Conservation (phyloP, 352 stramenopile genomes). For the Phytophthora pistaciae region DNA sequence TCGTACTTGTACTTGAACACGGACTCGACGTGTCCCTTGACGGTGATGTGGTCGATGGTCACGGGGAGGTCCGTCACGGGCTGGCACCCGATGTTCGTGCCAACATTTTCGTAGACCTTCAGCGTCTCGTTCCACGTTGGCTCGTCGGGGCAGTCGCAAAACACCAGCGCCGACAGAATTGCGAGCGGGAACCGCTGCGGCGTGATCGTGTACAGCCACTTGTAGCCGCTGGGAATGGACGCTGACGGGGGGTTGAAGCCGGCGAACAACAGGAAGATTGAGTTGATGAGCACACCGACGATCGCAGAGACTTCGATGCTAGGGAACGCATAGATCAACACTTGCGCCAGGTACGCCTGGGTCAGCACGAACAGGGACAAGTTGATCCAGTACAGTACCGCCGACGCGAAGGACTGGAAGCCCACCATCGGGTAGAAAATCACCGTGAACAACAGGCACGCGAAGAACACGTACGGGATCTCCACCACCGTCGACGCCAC, state of each 20-base stretch:
- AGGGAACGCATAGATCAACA: constrained; percentile 37
- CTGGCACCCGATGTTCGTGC: constrained; percentile 32
- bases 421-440: constrained; percentile 62
- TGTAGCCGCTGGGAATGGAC: constrained; percentile 40
- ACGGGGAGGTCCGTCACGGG: constrained; percentile 21
- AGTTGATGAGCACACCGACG: constrained; percentile 41
- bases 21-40: constrained; percentile 29
- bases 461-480: constrained; percentile 58
- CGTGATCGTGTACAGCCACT: constrained; percentile 46
- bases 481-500: constrained; percentile 81
- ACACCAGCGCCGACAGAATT: constrained; percentile 39
- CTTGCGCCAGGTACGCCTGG: constrained; percentile 41
- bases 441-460: constrained; percentile 48
- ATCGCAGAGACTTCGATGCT: constrained; percentile 40
- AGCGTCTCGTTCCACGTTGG: constrained; percentile 29
- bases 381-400: constrained; percentile 47
- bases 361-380: constrained; percentile 37
- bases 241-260: constrained; percentile 42
- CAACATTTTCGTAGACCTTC: constrained; percentile 18
- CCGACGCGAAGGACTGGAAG: constrained; percentile 43
- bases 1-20: constrained; percentile 33
- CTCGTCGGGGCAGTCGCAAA: constrained; percentile 37
- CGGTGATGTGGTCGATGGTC: constrained; percentile 17
- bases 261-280: constrained; percentile 47
- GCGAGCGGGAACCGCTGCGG: constrained; percentile 40